Evolutionary conservation across 179 eudicot species (phyloP), one percentile per base, ranked within the genome.

Genomic region (Silene noctiflora): DNA sequence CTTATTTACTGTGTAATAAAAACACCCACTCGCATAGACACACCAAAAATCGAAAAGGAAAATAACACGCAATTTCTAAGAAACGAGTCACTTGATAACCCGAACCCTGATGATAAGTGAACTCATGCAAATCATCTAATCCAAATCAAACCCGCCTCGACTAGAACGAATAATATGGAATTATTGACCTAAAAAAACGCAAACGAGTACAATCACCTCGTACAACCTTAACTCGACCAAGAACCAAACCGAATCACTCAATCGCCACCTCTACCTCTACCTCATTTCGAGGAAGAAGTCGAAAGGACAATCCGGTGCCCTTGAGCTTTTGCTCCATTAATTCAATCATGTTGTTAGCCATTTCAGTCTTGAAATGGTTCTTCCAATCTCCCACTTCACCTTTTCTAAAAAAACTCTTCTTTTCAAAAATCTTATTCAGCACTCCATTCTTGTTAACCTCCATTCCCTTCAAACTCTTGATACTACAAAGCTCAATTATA

Each of bases 361-460:
- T 69, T 16, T 14, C 14, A 20, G 17, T 27, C 22, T 22, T 69
- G 4, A 69, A 42, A 69, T 69, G 58, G 29, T 69, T 42, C 4
- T 13, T 12, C 72, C 72, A 69, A 42, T 69, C 72, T 0, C 72
- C 72, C 10, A 69, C 72, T 12, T 69, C 72, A 2, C 72, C 72
- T 44, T 69, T 69, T 4, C 72, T 42, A 69, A 69, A 69, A 21
- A 11, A 69, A 20, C 58, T 69, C 27, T 46, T 69, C 29, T 69
- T 69, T 55, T 69, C 72, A 46, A 69, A 69, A 2, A 69, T 13
- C 58, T 69, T 69, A 42, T 69, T 69, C 5, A 69, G 11, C 27
- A 69, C 72, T 2, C 72, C 72, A 46, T 27, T 69, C 53, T 69
- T 69, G 22, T 69, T 69, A 20, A 42, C 72, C 59, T 69, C 72